Evolutionary conservation across 2,329 filamentous ascomycete genomes (phyloP), one percentile per base, ranked within the genome.

Genomic region (Aspergillus pseudoterreus): DNA sequence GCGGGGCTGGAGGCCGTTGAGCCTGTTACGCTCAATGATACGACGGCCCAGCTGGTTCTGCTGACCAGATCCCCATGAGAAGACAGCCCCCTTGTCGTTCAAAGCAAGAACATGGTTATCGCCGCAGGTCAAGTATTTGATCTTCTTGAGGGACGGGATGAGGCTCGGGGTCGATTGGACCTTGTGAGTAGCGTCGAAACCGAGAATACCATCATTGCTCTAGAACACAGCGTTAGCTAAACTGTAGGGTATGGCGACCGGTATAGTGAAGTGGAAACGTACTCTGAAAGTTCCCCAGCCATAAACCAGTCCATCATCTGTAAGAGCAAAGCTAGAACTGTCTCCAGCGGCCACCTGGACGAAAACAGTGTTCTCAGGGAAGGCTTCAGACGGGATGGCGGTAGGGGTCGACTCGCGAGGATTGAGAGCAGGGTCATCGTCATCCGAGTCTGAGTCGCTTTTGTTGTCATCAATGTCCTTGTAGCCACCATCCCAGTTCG

Each of bases 11-110:
- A 84, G 74, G 17, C 78, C 78, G 56, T 80, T 76, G 45, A 74
- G 69, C 58, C 79, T 77, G 53, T 76, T 82, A 48, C 82, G 80
- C 67, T 83, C 81, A 43, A 83, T 78, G 36, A 84, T 78, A 49
- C 81, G 80, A 47, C 81, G 82, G 57, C 86, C 87, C 9, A 89
- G 78, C 64, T 86, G 82, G 62, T 86, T 84, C 67, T 91, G 84
- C 60, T 86, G 81, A 27, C 82, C 82, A 43, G 80, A 82, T 21
- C 84, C 84, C 83, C 83, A 87, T 11, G 82, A 81, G 60, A 75
- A 85, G 43, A 85, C 82, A 36, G 77, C 77, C 43, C 82, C 80
- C 50, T 80, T 78, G 35, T 72, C 76, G 61, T 84, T 79, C 39
- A 88, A 73, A 10, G 80, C 80, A 27, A 82, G 74, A 19, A 77